A percentile compares a stretch with the other conserved stretches of the same genome.
phyloP scores from a whole-genome alignment of 164 flowering plant genomes.

The Piper longum region DNA sequence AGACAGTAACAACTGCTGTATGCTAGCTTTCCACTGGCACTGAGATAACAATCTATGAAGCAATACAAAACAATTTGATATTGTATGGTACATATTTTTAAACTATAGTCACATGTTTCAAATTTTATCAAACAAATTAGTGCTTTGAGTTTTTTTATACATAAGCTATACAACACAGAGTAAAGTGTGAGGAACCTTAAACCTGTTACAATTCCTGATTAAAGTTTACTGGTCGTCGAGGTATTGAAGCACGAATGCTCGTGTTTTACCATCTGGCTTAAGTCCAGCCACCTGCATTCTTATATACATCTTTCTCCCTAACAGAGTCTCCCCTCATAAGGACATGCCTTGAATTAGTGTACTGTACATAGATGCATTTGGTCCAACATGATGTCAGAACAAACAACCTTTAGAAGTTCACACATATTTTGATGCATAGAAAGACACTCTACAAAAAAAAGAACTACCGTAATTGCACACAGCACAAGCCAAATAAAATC shows the following conservation, averaged over 20 bases:
- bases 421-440: background rate
- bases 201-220: too few species aligned
- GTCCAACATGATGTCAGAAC: slow-evolving; percentile 29
- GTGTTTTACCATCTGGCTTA: slow-evolving; percentile 73
- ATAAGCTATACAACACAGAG: too few species aligned
- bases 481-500: background rate
- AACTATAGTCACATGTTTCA: too few species aligned
- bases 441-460: background rate
- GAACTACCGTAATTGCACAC: background rate
- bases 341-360: slow-evolving; percentile 73
- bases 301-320: slow-evolving; percentile 49
- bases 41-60: too few species aligned
- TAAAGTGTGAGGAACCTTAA: too few species aligned
- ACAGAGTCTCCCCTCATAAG: slow-evolving; percentile 32
- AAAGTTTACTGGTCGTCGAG: too few species aligned
- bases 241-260: slow-evolving; percentile 75
- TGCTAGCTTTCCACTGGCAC: too few species aligned
- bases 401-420: background rate
- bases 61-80: too few species aligned
- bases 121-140: too few species aligned
- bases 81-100: too few species aligned
- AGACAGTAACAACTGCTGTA: too few species aligned
- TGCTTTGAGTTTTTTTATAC: too few species aligned
- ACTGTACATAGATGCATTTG: slow-evolving; percentile 58
- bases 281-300: slow-evolving; percentile 49